phyloP scores from a whole-genome alignment of 106 monocot species.

The Phalaenopsis aphrodite region DNA sequence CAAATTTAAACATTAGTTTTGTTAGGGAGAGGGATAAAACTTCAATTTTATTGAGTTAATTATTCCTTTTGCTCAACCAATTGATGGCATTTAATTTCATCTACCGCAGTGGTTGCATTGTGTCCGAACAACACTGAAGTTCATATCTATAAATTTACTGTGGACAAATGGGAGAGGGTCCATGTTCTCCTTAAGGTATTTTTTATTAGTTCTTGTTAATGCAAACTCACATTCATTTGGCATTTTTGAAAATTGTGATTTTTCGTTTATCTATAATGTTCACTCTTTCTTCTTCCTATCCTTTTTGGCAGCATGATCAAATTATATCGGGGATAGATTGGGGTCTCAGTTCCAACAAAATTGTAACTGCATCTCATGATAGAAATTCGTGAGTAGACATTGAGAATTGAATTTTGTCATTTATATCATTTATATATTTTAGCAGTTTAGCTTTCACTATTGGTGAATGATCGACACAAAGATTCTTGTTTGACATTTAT shows the following conservation, averaged over 20 bases:
- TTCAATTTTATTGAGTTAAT: neutral
- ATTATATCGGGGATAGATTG: constrained; percentile 92
- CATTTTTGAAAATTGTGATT: constrained; percentile 1
- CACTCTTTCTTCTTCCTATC: neutral
- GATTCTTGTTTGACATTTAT: constrained; percentile 7
- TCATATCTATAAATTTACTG: constrained; percentile 49
- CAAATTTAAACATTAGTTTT: neutral
- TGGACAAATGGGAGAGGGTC: constrained; percentile 56
- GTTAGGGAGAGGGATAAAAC: neutral
- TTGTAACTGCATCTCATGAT: constrained; percentile 97
- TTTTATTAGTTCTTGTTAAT: neutral
- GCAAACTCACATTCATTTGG: neutral
- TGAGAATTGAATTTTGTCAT: neutral
- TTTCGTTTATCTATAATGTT: constrained; percentile 4
- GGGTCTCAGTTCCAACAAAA: constrained; percentile 78
- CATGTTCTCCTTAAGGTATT: constrained; percentile 72
- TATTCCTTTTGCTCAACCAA: neutral
- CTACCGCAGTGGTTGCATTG: constrained; percentile 62
- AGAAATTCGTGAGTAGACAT: constrained; percentile 79
- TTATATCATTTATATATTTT: neutral
- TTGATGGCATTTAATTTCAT: constrained; percentile 4
- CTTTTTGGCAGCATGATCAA: constrained; percentile 79
- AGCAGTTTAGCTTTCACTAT: constrained; percentile 1
- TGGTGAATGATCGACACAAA: neutral
- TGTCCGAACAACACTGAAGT: constrained; percentile 81